Conservation (phyloP, 805 yeast species). For the Kuraishia molischiana region DNA sequence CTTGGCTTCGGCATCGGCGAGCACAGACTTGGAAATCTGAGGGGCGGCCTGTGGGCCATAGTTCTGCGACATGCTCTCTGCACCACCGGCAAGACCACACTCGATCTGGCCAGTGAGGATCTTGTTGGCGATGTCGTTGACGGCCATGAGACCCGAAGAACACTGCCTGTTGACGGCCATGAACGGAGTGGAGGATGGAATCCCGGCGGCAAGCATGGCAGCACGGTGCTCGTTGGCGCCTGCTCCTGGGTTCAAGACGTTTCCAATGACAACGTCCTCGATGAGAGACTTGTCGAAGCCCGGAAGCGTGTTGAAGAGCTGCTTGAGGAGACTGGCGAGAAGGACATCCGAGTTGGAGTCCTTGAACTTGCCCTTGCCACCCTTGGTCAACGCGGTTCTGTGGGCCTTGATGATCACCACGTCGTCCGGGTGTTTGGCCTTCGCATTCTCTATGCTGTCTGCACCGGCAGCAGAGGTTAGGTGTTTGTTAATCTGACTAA, state of each 20-base stretch:
- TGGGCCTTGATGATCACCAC: constrained; percentile 86
- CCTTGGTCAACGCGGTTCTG: constrained; percentile 85
- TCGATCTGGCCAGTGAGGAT: constrained; percentile 82
- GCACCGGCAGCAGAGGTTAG: constrained; percentile 12
- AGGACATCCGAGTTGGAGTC: constrained; percentile 78
- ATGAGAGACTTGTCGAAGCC: constrained; percentile 41
- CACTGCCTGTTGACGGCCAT: constrained; percentile 89
- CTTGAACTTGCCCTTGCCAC: constrained; percentile 78
- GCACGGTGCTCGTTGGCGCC: constrained; percentile 95
- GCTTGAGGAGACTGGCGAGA: constrained; percentile 53
- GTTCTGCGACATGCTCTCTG: constrained; percentile 86
- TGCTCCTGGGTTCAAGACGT: constrained; percentile 85
- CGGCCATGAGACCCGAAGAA: constrained; percentile 87
- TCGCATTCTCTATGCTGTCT: constrained; percentile 20
- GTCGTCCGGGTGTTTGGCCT: constrained; percentile 67
- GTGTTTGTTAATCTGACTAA: constrained; percentile 23
- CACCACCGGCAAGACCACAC: constrained; percentile 88
- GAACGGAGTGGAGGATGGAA: constrained; percentile 73
- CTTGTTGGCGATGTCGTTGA: constrained; percentile 83
- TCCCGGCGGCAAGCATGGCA: constrained; percentile 83
- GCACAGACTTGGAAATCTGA: constrained; percentile 35
- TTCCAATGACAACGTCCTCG: constrained; percentile 85
- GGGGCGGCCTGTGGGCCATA: constrained; percentile 78
- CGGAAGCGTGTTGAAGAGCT: constrained; percentile 46
- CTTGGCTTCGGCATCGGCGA: constrained; percentile 36